Conservation (phyloP, 2,329 filamentous ascomycete species). For the Neospermospora avenae region DNA sequence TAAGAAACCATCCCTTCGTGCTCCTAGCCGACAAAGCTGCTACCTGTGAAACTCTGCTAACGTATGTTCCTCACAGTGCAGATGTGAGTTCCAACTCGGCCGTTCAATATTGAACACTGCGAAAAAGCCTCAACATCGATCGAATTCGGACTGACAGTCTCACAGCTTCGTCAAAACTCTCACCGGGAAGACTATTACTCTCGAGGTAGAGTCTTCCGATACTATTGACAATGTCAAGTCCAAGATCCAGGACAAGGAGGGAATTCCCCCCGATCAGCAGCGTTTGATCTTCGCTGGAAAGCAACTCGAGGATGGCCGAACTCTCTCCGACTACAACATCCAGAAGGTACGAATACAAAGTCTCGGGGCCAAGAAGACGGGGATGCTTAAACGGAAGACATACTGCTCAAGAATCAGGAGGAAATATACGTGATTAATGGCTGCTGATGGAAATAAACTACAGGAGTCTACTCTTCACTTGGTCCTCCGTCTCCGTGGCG, state of each 20-base stretch:
- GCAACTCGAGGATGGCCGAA: constrained; percentile 98
- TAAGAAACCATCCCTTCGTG: constrained; percentile 41
- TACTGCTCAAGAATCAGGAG: background rate
- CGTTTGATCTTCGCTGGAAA: constrained; percentile 98
- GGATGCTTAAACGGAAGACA: background rate
- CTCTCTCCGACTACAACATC: constrained; percentile 98
- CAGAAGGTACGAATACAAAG: constrained; percentile 71
- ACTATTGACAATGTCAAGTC: constrained; percentile 99
- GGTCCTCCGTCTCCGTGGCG: constrained; percentile 97
- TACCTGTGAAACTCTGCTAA: constrained; percentile 44
- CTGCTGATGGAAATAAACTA: constrained; percentile 24
- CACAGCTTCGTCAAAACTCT: constrained; percentile 98
- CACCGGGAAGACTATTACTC: constrained; percentile 99
- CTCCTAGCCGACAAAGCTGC: background rate
- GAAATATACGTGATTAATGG: background rate
- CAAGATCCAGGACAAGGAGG: constrained; percentile 99
- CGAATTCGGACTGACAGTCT: constrained; percentile 24
- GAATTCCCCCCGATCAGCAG: constrained; percentile 97
- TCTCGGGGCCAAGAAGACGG: background rate
- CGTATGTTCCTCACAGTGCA: constrained; percentile 65
- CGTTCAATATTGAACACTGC: constrained; percentile 20
- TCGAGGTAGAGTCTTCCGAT: constrained; percentile 98
- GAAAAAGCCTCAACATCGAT: constrained; percentile 26
- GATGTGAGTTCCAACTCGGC: constrained; percentile 66
- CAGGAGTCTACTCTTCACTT: constrained; percentile 97